phyloP scores from a whole-genome alignment of 352 stramenopile species.

The Peronospora farinosa region DNA sequence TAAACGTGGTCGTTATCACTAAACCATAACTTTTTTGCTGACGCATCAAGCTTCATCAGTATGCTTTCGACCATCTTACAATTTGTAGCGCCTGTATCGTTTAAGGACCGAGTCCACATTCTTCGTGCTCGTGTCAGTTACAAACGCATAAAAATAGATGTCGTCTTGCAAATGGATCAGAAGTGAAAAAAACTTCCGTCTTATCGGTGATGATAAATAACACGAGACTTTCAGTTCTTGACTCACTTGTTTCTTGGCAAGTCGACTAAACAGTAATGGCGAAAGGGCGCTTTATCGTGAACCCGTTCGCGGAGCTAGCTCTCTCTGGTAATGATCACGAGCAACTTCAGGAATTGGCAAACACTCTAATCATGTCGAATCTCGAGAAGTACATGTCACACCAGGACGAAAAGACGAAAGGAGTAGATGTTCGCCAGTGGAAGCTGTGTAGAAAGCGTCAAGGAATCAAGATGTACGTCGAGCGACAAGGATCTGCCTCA shows the following conservation, averaged over 20 bases:
- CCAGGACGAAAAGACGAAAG: conserved; percentile 19
- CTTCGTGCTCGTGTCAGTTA: not conserved
- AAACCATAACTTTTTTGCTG: not conserved
- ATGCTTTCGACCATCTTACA: no score
- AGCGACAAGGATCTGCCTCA: conserved; percentile 11
- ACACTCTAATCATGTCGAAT: conserved; percentile 19
- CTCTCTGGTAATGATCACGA: conserved; percentile 17
- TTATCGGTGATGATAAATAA: conserved; percentile 1
- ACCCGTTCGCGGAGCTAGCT: conserved; percentile 22
- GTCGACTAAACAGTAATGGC: conserved; percentile 6
- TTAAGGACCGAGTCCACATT: not conserved
- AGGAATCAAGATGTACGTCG: conserved; percentile 30
- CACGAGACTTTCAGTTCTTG: conserved; percentile 2
- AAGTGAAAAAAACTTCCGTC: not conserved
- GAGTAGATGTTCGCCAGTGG: conserved; percentile 23
- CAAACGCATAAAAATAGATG: not conserved
- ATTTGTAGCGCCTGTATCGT: not conserved
- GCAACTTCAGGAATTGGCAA: conserved; percentile 25
- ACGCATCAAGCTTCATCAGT: not conserved
- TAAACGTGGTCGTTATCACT: not conserved
- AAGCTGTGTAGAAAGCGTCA: conserved; percentile 40
- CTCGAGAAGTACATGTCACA: conserved; percentile 25
- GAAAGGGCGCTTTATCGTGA: conserved; percentile 29
- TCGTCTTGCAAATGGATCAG: not conserved
- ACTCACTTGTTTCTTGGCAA: conserved; percentile 3